Evolutionary conservation across 2,329 filamentous ascomycete genomes (phyloP), one percentile per base, ranked within the genome.

Genomic region (Emergomyces africanus): DNA sequence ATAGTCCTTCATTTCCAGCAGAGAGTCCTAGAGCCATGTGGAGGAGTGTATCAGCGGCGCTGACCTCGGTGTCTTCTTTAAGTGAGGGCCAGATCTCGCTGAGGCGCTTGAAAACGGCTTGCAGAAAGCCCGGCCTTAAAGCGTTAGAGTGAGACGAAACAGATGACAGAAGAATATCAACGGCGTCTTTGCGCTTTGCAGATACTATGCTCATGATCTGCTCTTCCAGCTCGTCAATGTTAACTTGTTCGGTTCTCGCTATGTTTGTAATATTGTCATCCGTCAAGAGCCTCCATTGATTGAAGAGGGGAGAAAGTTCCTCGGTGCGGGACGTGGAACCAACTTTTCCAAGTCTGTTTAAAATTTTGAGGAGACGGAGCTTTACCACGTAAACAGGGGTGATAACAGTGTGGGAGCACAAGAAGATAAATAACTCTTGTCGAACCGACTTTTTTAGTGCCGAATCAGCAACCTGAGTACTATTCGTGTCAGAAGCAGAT

Each of bases 321-420:
- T 87, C 84, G 1, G 84, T 88, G 59, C 90, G 85, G 12, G 86
- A 84, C 30, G 80, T 83, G n/a, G 83, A 84, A 3, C 89, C 84
- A 56, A 84, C 81, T 67, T 90, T 90, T 56, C 78, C 78, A n/a
- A 91, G 78, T 58, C 83, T 81, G 66, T 88, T 88, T 37, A 96
- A 76, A 3, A 87, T 77, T 41, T 79, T 79, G n/a, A 97, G 77
- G 9, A 97, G 75, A 44, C 82, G 80, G 25, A 86, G 72, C 69
- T 95, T 94, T 56, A 89, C 83, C 5, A 78, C 70, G 50, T 88
- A 75, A 0, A 89, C 70, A 0, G 91, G 88, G 1, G 88, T 87
- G 15, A 79, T 74, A 10, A 86, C 78, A 30, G 83, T 78, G 70
- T 96, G 91, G 33, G 84, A 85, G 56, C 86, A 83, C 10, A 97